phyloP scores from a whole-genome alignment of 2,329 filamentous ascomycete species.

The Neonectria punicea region DNA sequence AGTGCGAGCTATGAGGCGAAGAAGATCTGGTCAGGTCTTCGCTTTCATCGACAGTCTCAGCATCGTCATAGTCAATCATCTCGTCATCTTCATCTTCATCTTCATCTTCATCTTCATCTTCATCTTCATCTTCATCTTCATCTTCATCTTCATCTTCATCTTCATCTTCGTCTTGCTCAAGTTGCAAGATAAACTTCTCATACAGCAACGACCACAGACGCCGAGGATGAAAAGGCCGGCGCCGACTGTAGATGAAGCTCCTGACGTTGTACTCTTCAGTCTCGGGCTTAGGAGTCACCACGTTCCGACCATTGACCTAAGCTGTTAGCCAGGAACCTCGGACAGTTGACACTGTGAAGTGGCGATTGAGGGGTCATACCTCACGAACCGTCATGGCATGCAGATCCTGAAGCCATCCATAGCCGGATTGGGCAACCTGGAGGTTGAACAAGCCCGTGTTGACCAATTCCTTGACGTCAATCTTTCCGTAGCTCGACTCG shows the following conservation, averaged over 20 bases:
- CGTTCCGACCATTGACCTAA: slow-evolving; percentile 59
- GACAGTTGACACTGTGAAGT: not conserved
- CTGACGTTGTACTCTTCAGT: slow-evolving; percentile 78
- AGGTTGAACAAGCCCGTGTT: slow-evolving; percentile 74
- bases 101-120: slow-evolving; percentile 48
- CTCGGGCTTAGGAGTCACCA: slow-evolving; percentile 73
- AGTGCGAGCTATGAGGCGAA: slow-evolving; percentile 39
- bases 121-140: slow-evolving; percentile 43
- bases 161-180: slow-evolving; percentile 52
- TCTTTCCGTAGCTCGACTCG: slow-evolving; percentile 66
- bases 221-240: slow-evolving; percentile 63
- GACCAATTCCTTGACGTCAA: slow-evolving; percentile 71
- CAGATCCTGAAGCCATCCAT: slow-evolving; percentile 76
- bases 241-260: slow-evolving; percentile 74
- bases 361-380: slow-evolving; percentile 45
- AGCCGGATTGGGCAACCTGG: slow-evolving; percentile 69
- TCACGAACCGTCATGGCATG: slow-evolving; percentile 74
- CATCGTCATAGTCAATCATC: slow-evolving; percentile 32
- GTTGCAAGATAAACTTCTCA: slow-evolving; percentile 62
- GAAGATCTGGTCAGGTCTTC: slow-evolving; percentile 27
- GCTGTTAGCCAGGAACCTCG: not conserved
- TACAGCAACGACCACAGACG: slow-evolving; percentile 58
- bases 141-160: slow-evolving; percentile 49
- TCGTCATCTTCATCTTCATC: slow-evolving; percentile 48
- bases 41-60: not conserved